A percentile compares a stretch with the other conserved stretches of the same genome.
Conservation (phyloP, 2,329 filamentous ascomycete genomes). For the Fusarium sp. region DNA sequence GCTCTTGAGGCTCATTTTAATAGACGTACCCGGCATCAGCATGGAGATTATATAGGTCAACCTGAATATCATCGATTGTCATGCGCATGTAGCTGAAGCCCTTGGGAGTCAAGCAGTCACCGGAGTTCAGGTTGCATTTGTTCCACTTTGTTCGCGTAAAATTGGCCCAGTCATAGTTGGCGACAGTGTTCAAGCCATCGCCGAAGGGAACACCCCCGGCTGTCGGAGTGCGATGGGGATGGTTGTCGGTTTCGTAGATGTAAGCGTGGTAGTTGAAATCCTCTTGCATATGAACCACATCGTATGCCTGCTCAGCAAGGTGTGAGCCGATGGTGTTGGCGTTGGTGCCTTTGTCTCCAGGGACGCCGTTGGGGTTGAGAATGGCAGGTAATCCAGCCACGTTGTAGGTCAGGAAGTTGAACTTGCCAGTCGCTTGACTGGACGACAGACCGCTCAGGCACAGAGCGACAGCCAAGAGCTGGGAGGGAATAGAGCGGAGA, state of each 20-base stretch:
- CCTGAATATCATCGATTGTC: conserved; percentile 67
- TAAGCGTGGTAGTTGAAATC: conserved; percentile 79
- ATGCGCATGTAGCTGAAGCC: conserved; percentile 79
- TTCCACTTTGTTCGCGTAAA: conserved; percentile 73
- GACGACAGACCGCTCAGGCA: conserved; percentile 7
- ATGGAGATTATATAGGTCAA: conserved; percentile 79
- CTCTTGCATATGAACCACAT: conserved; percentile 77
- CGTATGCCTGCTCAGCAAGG: conserved; percentile 71
- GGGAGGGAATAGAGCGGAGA: neutral
- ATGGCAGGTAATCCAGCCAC: conserved; percentile 72
- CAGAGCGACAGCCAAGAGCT: conserved; percentile 24
- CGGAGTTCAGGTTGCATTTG: conserved; percentile 69
- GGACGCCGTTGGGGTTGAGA: conserved; percentile 72
- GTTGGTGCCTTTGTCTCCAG: conserved; percentile 74
- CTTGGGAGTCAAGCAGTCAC: conserved; percentile 79
- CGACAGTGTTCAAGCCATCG: conserved; percentile 75
- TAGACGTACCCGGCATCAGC: conserved; percentile 69
- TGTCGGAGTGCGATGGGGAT: conserved; percentile 74
- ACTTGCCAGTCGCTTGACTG: conserved; percentile 52
- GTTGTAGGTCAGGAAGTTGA: conserved; percentile 71
- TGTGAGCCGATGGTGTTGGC: conserved; percentile 69
- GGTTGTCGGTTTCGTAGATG: conserved; percentile 73
- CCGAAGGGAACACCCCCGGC: conserved; percentile 77
- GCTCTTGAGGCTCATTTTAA: neutral
- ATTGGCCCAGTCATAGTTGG: conserved; percentile 69